Base-by-base conservation (phyloP, 345 rosid species). In the Syzygium jambos region DNA sequence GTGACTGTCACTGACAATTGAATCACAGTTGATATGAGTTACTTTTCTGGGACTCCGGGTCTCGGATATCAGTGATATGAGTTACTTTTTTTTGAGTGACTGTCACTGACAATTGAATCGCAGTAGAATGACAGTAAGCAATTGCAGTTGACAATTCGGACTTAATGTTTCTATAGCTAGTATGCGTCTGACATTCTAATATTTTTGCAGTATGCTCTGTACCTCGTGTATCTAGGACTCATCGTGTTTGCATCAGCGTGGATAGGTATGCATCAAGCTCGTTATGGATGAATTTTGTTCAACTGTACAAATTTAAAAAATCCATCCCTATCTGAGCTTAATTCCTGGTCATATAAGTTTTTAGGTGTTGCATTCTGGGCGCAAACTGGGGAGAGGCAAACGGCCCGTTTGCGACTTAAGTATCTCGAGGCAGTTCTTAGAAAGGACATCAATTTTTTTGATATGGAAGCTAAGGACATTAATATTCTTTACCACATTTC, bases 371-470 rank as follows among this genome's bases (percentile, higher is more conserved):
- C 95, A 43, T 93, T 88, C 86, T 95, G 98, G 99, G 95, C 91
- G 94, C 98, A 95, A 92, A 96, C 98, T 41, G 97, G 96, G 80
- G 97, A 97, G 89, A 94, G 99, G 90, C 99, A 97, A 90, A 92
- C 98, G 11, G 92, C 96, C 23, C 87, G 97, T 84, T 87, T 96
- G 91, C 94, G 97, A 53, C 88, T 93, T 51, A 89, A 92, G 89
- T 94, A 97, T 90, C 95, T 97, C 52, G 92, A 97, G 52, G 91
- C 96, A 11, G 90, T 96, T 83, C 86, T 97, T 84, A 92, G 84
- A 23, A 91, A 93, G 89, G 96, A 96, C 23, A 95, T 95, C 88
- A 90, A 86, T 49, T 97, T 93, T 87, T 97, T 97, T 12, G 98
- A 97, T 89, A 94, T 92, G 1, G 93, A 94, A 92, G 98, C 95